These are phyloP conservation scores for Pelargonium cotyledonis DNA, from an alignment of 441 rosid genomes.

Conservation along the genomic window DNA sequence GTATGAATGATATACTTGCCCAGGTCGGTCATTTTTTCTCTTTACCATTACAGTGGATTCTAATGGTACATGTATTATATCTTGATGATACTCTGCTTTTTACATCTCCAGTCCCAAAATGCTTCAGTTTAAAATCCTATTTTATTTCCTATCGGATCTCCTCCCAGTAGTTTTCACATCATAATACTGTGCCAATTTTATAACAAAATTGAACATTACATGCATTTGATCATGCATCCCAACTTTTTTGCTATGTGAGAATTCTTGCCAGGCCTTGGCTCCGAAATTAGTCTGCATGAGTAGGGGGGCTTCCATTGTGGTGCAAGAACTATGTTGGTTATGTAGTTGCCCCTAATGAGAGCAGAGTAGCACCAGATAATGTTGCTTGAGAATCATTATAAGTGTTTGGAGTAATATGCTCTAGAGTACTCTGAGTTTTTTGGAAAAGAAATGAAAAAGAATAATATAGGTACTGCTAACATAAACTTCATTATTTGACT, in stretches of 20 bases:
- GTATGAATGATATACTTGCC: constrained; percentile 97
- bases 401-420: too few relatives aligned
- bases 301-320: too few relatives aligned
- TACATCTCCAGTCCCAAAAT: neutral
- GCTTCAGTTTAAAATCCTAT: neutral
- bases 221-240: constrained; percentile 1
- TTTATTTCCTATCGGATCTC: neutral
- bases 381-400: too few relatives aligned
- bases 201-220: neutral
- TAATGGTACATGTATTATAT: neutral
- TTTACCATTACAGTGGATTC: neutral
- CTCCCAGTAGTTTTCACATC: neutral
- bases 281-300: too few relatives aligned
- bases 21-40: constrained; percentile 51
- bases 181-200: neutral
- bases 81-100: neutral
- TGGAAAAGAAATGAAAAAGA: too few relatives aligned
- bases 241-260: neutral
- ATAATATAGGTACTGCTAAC: too few relatives aligned
- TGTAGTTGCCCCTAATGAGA: neutral
- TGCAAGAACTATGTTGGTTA: neutral
- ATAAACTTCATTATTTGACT: constrained; percentile 15
- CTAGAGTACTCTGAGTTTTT: neutral
- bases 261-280: neutral
- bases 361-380: neutral